These are phyloP conservation scores for Calcarisporium arbuscula DNA, from an alignment of 2,329 filamentous ascomycete genomes.

Conservation along the genomic window DNA sequence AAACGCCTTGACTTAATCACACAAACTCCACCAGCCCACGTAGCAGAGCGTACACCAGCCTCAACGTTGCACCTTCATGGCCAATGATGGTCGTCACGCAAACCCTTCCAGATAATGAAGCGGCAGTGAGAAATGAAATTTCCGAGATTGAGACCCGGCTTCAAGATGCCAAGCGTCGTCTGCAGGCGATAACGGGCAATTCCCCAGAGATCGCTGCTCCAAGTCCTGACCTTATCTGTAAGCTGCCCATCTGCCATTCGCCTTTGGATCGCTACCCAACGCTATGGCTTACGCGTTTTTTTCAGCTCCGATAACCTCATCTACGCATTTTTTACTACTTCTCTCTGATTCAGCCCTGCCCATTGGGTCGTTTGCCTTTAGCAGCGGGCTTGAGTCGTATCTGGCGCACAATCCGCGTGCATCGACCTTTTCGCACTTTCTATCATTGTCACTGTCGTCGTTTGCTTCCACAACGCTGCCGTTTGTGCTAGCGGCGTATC, in stretches of 20 bases:
- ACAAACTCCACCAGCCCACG: no score
- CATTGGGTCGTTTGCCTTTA: constrained; percentile 82
- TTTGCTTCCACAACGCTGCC: constrained; percentile 68
- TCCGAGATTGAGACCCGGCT: constrained; percentile 45
- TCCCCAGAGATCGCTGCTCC: no score
- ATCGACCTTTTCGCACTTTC: constrained; percentile 55
- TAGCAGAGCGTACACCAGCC: no score
- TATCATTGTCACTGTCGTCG: constrained; percentile 63
- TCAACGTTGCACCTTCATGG: constrained; percentile 12
- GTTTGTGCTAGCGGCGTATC: constrained; percentile 64
- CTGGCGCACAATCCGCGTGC: constrained; percentile 55
- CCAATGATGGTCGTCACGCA: no score
- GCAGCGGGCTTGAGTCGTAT: constrained; percentile 75
- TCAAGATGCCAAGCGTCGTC: constrained; percentile 10
- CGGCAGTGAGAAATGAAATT: constrained; percentile 48
- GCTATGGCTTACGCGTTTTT: constrained; percentile 1
- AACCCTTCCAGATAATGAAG: constrained; percentile 19
- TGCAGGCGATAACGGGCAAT: no score
- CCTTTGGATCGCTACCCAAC: neutral
- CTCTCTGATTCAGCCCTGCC: constrained; percentile 77
- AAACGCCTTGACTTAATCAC: no score
- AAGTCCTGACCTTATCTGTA: no score
- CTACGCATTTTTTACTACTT: constrained; percentile 63
- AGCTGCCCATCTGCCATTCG: no score
- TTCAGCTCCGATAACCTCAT: constrained; percentile 10